Conservation (phyloP, 2,329 filamentous ascomycete genomes). For the Calonectria fujianensis region DNA sequence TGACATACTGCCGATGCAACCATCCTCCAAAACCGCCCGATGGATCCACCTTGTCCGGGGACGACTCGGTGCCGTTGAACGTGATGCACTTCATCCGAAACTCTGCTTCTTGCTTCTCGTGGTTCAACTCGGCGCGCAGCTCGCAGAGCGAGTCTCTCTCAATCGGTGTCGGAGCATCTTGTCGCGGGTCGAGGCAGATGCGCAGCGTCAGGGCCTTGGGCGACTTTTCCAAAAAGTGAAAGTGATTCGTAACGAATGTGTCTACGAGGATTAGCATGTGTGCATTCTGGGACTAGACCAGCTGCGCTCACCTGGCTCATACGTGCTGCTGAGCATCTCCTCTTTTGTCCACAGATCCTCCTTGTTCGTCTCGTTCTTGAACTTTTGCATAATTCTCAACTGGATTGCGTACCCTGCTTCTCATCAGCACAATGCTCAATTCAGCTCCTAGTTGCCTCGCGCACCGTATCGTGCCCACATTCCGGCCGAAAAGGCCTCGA, state of each 20-base stretch:
- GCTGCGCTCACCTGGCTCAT: conserved; percentile 43
- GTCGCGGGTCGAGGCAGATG: conserved; percentile 42
- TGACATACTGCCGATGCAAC: conserved; percentile 46
- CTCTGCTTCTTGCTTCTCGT: neutral
- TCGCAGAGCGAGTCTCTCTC: conserved; percentile 45
- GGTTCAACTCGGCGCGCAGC: conserved; percentile 35
- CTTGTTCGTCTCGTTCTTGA: conserved; percentile 36
- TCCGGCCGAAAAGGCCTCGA: conserved; percentile 44
- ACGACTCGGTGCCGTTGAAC: conserved; percentile 43
- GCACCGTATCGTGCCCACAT: conserved; percentile 50
- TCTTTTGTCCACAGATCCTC: conserved; percentile 46
- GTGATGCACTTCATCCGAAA: conserved; percentile 41
- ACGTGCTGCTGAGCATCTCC: conserved; percentile 41
- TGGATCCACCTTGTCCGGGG: conserved; percentile 41
- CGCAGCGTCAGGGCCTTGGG: conserved; percentile 43
- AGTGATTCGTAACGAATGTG: conserved; percentile 50
- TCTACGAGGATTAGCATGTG: conserved; percentile 28
- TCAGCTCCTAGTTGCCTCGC: neutral
- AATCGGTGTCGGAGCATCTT: conserved; percentile 3
- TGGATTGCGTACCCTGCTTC: conserved; percentile 40
- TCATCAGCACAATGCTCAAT: neutral
- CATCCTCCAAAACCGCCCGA: conserved; percentile 46
- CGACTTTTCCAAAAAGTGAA: conserved; percentile 43
- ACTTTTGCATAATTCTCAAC: conserved; percentile 39
- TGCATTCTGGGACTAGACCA: neutral